Percentiles rank a stretch among this genome's conserved stretches.
Evolutionary conservation across 306 rosid species (phyloP).

Genomic region (Carpinus viminea): DNA sequence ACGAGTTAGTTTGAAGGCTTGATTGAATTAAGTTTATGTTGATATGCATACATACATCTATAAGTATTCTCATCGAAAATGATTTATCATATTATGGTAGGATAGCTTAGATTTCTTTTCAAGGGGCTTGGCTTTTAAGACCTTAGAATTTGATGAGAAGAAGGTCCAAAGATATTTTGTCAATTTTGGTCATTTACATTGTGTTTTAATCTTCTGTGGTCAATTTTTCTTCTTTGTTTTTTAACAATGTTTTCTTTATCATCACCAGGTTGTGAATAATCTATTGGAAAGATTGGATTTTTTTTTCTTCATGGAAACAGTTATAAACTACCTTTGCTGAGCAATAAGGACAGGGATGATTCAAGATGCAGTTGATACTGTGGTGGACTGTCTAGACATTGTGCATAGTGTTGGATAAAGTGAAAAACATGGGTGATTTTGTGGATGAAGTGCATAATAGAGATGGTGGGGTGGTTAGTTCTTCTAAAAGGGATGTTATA

Average conservation of each 20-base stretch:
- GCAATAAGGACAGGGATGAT: conserved; percentile 20
- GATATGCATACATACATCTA: too few relatives aligned
- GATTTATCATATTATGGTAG: neutral
- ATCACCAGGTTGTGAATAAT: neutral
- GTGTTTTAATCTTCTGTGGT: neutral
- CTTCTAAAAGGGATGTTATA: conserved; percentile 36
- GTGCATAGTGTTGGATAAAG: conserved; percentile 13
- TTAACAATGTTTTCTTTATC: neutral
- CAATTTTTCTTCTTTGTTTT: neutral
- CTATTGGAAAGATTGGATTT: neutral
- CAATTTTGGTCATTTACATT: neutral
- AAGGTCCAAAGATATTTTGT: neutral
- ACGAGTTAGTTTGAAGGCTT: neutral
- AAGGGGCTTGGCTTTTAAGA: neutral
- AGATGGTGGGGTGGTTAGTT: conserved; percentile 34
- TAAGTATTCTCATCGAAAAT: neutral
- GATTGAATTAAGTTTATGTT: neutral
- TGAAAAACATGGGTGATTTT: conserved; percentile 33
- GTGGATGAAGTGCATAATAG: conserved; percentile 41
- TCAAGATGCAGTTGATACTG: conserved; percentile 20
- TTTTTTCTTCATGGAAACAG: conserved; percentile 1
- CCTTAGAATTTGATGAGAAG: neutral
- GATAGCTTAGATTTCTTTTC: neutral
- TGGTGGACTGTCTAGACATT: conserved; percentile 32
- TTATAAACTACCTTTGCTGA: conserved; percentile 3